These are phyloP conservation scores for Inonotus obliquus DNA, from an alignment of 1,284 basidiomycete genomes.

Conservation along the genomic window DNA sequence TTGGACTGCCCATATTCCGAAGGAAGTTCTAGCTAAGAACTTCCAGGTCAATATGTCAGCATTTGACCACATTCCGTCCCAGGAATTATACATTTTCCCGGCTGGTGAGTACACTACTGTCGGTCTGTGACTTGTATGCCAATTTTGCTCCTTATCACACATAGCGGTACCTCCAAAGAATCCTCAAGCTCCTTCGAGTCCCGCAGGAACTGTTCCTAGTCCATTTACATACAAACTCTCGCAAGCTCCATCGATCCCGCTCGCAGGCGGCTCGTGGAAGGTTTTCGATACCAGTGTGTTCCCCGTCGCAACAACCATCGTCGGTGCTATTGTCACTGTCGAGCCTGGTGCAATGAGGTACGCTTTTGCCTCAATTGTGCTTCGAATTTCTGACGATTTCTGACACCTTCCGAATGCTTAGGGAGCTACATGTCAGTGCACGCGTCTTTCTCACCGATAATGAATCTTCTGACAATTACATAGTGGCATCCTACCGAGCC, in stretches of 20 bases:
- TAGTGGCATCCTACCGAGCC: conserved; percentile 73
- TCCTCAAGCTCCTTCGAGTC: conserved; percentile 36
- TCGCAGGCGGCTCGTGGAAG: conserved; percentile 58
- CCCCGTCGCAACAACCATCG: conserved; percentile 50
- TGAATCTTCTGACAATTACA: conserved; percentile 9
- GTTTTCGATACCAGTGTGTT: conserved; percentile 55
- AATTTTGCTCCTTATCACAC: conserved; percentile 37
- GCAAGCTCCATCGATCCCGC: conserved; percentile 42
- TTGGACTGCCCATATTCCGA: conserved; percentile 60
- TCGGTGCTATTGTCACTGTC: conserved; percentile 63
- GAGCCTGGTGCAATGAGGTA: conserved; percentile 62
- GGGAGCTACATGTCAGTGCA: conserved; percentile 38
- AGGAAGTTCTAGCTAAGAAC: conserved; percentile 65
- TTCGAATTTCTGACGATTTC: conserved; percentile 3
- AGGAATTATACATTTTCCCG: conserved; percentile 68
- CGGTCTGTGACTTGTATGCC: conserved; percentile 33
- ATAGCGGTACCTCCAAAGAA: conserved; percentile 36
- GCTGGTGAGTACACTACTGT: conserved; percentile 32
- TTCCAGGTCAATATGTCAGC: conserved; percentile 52
- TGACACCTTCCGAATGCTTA: conserved; percentile 25
- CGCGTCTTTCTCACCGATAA: conserved; percentile 24
- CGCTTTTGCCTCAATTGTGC: conserved; percentile 21
- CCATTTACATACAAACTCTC: conserved; percentile 55
- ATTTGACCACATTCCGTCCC: conserved; percentile 52
- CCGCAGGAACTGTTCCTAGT: conserved; percentile 48